Conservation (phyloP, 139 green algal species). For the Monoraphidium neglectum region DNA sequence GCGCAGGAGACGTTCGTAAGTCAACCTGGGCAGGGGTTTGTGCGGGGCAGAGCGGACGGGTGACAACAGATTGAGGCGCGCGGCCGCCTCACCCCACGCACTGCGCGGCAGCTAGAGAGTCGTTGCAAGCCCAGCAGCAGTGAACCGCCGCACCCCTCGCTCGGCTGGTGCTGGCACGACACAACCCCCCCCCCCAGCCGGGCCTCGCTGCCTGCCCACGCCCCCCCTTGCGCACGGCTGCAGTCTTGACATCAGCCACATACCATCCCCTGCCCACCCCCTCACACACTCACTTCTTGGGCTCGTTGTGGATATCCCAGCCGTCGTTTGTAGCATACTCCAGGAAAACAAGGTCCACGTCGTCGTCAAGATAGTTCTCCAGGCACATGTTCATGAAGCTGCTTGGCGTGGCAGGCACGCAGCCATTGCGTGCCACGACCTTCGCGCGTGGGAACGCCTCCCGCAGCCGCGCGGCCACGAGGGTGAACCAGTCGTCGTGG, state of each 20-base stretch:
- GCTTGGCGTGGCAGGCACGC: constrained; percentile 4
- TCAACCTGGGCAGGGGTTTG: background rate
- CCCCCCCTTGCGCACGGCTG: too few relatives aligned
- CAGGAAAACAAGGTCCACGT: constrained; percentile 22
- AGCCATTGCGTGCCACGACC: constrained; percentile 5
- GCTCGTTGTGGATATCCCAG: constrained; percentile 2
- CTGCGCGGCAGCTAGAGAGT: too few relatives aligned
- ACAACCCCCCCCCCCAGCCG: too few relatives aligned
- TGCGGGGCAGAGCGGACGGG: background rate
- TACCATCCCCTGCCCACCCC: too few relatives aligned
- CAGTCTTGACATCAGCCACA: too few relatives aligned
- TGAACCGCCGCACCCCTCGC: too few relatives aligned
- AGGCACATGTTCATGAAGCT: constrained; percentile 22
- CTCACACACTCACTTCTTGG: constrained; percentile 2
- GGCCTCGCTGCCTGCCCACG: too few relatives aligned
- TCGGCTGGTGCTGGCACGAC: too few relatives aligned
- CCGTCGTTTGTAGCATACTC: constrained; percentile 23
- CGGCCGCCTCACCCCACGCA: too few relatives aligned
- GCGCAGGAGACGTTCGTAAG: too few relatives aligned
- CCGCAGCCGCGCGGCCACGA: background rate
- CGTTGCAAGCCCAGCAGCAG: too few relatives aligned
- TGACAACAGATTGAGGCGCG: too few relatives aligned
- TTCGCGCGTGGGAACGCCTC: constrained; percentile 4
- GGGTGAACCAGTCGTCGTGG: constrained; percentile 7
- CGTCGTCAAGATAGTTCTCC: constrained; percentile 11